phyloP scores from a whole-genome alignment of 1,284 basidiomycete species.

The Cystobasidium pallidum region DNA sequence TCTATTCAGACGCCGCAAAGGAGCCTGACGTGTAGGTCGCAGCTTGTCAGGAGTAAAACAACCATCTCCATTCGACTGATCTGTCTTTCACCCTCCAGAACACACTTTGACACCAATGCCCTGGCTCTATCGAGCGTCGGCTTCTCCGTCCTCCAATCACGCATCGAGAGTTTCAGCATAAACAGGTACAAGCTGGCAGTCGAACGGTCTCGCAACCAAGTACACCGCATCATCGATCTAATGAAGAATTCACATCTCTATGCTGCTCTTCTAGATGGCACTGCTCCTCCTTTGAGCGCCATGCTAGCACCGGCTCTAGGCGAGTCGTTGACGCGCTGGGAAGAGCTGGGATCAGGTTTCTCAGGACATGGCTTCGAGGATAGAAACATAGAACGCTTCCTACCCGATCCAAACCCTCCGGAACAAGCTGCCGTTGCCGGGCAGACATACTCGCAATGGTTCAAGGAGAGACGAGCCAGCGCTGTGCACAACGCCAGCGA shows the following conservation, averaged over 20 bases:
- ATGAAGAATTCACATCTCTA: constrained; percentile 14
- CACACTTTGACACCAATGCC: constrained; percentile 28
- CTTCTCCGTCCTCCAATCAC: constrained; percentile 31
- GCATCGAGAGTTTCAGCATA: constrained; percentile 38
- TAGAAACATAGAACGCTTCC: constrained; percentile 38
- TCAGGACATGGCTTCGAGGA: constrained; percentile 43
- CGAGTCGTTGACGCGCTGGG: constrained; percentile 36
- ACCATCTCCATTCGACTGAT: neutral
- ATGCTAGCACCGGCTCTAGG: constrained; percentile 38
- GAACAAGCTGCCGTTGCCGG: neutral
- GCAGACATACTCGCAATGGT: constrained; percentile 16
- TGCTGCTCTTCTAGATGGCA: constrained; percentile 14
- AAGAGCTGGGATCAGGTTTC: constrained; percentile 39
- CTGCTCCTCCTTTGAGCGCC: constrained; percentile 32
- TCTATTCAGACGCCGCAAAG: constrained; percentile 8
- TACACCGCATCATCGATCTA: constrained; percentile 34
- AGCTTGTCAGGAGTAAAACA: neutral
- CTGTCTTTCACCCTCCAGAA: constrained; percentile 1
- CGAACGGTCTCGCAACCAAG: constrained; percentile 25
- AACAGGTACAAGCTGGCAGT: constrained; percentile 40
- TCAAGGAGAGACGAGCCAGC: neutral
- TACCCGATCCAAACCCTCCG: constrained; percentile 27
- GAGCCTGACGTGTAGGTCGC: constrained; percentile 20
- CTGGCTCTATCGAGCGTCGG: constrained; percentile 27
- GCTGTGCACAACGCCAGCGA: constrained; percentile 21